Conservation (phyloP, 2,329 filamentous ascomycete genomes). For the Bipolaris victoriae region DNA sequence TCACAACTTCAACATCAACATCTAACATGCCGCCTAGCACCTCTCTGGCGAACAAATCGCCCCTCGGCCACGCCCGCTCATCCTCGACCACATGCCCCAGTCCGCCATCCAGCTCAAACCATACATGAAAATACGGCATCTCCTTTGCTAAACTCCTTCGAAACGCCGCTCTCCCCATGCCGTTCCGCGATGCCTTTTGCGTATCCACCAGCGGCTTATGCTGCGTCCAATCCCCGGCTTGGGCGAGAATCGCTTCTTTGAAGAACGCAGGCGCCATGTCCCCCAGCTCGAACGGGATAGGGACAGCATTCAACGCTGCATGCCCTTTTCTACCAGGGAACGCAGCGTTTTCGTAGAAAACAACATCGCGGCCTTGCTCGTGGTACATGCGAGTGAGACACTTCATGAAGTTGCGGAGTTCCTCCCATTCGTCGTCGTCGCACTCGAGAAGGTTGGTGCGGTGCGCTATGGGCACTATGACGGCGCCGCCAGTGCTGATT, state of each 20-base stretch:
- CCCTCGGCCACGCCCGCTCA: slow-evolving; percentile 79
- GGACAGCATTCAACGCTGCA: slow-evolving; percentile 83
- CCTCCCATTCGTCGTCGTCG: slow-evolving; percentile 99
- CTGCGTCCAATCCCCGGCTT: slow-evolving; percentile 94
- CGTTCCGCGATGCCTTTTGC: slow-evolving; percentile 65
- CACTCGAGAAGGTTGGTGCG: slow-evolving; percentile 92
- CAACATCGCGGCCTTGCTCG: slow-evolving; percentile 85
- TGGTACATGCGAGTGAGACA: slow-evolving; percentile 92
- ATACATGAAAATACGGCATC: slow-evolving; percentile 97
- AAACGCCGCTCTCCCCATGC: slow-evolving; percentile 81
- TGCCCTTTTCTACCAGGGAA: slow-evolving; percentile 78
- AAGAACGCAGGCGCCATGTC: slow-evolving; percentile 94
- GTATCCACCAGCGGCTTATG: slow-evolving; percentile 96
- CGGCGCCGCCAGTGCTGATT: slow-evolving; percentile 78
- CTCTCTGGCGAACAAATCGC: slow-evolving; percentile 91
- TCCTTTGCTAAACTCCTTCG: slow-evolving; percentile 84
- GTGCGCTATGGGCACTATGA: slow-evolving; percentile 89
- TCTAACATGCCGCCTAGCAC: slow-evolving; percentile 92
- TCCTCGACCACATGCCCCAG: slow-evolving; percentile 94
- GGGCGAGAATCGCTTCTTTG: slow-evolving; percentile 85
- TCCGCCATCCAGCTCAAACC: slow-evolving; percentile 92
- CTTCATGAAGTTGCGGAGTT: slow-evolving; percentile 99
- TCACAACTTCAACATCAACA: slow-evolving; percentile 78
- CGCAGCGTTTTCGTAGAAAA: slow-evolving; percentile 98
- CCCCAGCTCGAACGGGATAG: slow-evolving; percentile 88